Conservation (phyloP, 1,284 basidiomycete species). For the Fomes fomentarius region DNA sequence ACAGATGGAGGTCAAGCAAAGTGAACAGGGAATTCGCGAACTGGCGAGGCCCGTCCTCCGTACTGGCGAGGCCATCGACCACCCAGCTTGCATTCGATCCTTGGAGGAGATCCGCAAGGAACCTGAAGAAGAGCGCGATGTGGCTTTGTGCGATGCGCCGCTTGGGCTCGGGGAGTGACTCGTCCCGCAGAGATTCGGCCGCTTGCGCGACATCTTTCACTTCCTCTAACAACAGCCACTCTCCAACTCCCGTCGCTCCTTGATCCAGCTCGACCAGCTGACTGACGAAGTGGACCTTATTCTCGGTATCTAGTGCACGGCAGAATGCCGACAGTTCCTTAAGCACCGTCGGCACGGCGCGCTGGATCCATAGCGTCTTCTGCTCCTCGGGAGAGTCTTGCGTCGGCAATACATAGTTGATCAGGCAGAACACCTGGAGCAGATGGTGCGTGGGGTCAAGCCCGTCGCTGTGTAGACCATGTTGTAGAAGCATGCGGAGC, state of each 20-base stretch:
- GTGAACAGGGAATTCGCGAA: conserved; percentile 25
- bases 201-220: conserved; percentile 47
- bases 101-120: conserved; percentile 41
- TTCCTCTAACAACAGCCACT: conserved; percentile 70
- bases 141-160: conserved; percentile 39
- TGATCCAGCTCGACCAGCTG: conserved; percentile 61
- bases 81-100: conserved; percentile 41
- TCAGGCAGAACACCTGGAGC: conserved; percentile 55
- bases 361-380: conserved; percentile 49
- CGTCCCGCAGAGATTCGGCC: conserved; percentile 40
- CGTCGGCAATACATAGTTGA: conserved; percentile 60
- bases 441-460: conserved; percentile 61
- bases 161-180: conserved; percentile 32
- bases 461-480: conserved; percentile 40
- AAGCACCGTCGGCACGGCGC: conserved; percentile 60
- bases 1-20: conserved; percentile 28
- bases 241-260: conserved; percentile 61
- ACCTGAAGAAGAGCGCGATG: conserved; percentile 43
- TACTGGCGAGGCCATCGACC: conserved; percentile 27
- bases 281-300: conserved; percentile 55
- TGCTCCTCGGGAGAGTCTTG: conserved; percentile 34
- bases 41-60: conserved; percentile 23
- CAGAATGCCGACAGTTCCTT: conserved; percentile 59
- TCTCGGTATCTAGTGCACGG: conserved; percentile 55
- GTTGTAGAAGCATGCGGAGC: conserved; percentile 56